These are phyloP conservation scores for Spencermartinsiella europaea DNA, from an alignment of 805 yeast species.

Conservation along the genomic window DNA sequence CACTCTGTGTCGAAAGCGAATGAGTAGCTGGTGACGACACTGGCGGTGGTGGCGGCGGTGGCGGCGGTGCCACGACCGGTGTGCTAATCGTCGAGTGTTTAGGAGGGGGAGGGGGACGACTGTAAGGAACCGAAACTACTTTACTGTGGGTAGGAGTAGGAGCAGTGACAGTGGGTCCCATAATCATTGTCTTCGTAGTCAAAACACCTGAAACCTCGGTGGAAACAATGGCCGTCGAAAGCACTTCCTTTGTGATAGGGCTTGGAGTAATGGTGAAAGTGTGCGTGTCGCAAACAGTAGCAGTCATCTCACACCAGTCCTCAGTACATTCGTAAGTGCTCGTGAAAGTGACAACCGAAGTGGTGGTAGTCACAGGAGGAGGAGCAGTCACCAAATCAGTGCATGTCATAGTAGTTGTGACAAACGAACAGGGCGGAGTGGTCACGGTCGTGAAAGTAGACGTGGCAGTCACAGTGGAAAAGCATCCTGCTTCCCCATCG, in stretches of 20 bases:
- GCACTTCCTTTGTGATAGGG: neutral
- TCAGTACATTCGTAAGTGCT: constrained; percentile 1
- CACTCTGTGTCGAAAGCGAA: neutral
- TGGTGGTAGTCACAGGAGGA: neutral
- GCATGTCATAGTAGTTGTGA: neutral
- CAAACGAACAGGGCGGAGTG: neutral
- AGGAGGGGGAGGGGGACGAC: neutral
- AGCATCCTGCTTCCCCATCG: neutral
- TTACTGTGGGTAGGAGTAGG: neutral
- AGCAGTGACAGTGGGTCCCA: neutral
- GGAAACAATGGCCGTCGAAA: neutral
- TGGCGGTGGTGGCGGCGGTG: neutral
- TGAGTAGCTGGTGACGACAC: neutral
- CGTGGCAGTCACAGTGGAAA: neutral
- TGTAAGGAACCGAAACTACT: neutral
- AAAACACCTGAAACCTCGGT: neutral
- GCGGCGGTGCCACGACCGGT: neutral
- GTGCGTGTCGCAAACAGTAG: neutral
- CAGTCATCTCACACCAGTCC: neutral
- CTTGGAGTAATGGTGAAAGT: neutral
- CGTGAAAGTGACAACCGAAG: constrained; percentile 1
- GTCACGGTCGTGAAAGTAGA: neutral
- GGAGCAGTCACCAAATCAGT: neutral
- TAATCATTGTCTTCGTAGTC: neutral
- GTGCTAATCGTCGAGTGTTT: neutral